phyloP scores from a whole-genome alignment of 345 rosid species.

The Corchorus olitorius region DNA sequence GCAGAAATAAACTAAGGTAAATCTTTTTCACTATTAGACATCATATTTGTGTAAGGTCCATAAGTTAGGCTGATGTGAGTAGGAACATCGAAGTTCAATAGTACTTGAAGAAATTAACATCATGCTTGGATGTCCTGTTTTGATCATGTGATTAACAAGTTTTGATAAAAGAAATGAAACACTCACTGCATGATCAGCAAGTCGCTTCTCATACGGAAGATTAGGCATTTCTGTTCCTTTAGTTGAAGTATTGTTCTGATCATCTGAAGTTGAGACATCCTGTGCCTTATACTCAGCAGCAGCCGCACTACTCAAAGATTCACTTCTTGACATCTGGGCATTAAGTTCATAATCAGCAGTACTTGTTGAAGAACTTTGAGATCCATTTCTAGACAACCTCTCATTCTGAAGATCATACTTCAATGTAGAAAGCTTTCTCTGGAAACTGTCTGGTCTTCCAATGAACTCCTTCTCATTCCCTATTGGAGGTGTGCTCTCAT shows the following conservation, averaged over 20 bases:
- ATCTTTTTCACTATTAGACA: not conserved
- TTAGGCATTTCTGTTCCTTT: conserved; percentile 24
- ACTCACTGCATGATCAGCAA: conserved; percentile 44
- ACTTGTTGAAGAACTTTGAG: conserved; percentile 35
- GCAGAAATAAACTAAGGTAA: not conserved
- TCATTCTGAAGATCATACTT: conserved; percentile 29
- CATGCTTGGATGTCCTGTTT: not conserved
- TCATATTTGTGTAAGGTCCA: not conserved
- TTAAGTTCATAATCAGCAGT: conserved; percentile 39
- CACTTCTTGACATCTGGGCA: conserved; percentile 35
- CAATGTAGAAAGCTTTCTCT: conserved; percentile 30
- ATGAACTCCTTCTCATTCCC: conserved; percentile 39
- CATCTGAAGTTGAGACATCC: conserved; percentile 28
- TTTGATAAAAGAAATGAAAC: not conserved
- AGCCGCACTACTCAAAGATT: conserved; percentile 29
- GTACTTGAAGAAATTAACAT: not conserved
- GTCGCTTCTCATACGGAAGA: conserved; percentile 37
- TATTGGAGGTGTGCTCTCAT: conserved; percentile 38
- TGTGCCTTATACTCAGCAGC: conserved; percentile 38
- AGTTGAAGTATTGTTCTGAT: conserved; percentile 18
- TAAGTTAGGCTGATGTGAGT: not conserved
- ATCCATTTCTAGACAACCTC: conserved; percentile 38
- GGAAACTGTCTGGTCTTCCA: conserved; percentile 42
- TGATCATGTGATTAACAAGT: not conserved
- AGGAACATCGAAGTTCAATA: not conserved